A percentile compares a stretch with the other conserved stretches of the same genome.
Conservation (phyloP, 768 basidiomycete genomes). For the Clavulina sp. region DNA sequence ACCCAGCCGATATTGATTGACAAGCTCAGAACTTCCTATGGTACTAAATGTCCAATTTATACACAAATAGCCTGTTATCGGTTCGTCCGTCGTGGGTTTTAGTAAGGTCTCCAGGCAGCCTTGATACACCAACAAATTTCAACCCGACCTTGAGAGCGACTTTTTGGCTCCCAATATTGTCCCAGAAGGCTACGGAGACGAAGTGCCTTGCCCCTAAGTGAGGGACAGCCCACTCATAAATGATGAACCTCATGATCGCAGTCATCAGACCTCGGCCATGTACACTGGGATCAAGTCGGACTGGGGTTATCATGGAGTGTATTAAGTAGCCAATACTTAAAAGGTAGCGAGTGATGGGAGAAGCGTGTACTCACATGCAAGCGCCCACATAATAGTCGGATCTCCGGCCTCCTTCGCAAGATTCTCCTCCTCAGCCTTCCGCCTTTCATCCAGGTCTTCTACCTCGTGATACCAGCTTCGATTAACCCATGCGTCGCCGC, state of each 20-base stretch:
- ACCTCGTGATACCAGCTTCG: neutral
- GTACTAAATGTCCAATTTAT: no score
- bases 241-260: neutral
- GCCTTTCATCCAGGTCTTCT: neutral
- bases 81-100: no score
- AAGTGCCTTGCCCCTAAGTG: neutral
- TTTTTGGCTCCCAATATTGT: neutral
- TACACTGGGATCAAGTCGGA: neutral
- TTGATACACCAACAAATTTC: neutral
- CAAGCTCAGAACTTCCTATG: no score
- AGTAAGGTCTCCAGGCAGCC: no score
- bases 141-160: neutral
- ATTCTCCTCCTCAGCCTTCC: neutral
- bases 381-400: constrained; percentile 5
- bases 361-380: neutral
- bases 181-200: neutral
- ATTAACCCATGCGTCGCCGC: neutral
- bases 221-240: neutral
- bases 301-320: neutral
- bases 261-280: neutral
- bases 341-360: neutral
- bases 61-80: no score
- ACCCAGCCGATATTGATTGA: no score
- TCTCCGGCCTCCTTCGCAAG: constrained; percentile 6
- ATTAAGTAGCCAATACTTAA: neutral